A percentile compares a stretch with the other conserved stretches of the same genome.
Evolutionary conservation across 306 rosid genomes (phyloP).

Genomic region (Prosopis cineraria): DNA sequence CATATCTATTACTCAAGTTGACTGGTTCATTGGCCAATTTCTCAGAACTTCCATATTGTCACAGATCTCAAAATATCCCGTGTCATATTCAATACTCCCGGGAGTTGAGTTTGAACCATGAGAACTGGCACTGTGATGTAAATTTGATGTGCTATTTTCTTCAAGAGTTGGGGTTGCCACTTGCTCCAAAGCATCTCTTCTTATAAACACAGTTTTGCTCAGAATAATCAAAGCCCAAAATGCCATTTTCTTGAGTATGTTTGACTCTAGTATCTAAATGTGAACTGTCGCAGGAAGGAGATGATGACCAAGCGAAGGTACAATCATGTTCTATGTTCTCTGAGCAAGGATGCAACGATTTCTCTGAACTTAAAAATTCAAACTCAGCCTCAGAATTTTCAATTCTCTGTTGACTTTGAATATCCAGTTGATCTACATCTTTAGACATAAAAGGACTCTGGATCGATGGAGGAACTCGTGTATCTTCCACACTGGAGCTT

Average conservation of each 20-base stretch:
- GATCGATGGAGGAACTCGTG: constrained; percentile 17
- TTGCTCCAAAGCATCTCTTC: neutral
- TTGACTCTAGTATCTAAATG: constrained; percentile 32
- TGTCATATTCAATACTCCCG: constrained; percentile 28
- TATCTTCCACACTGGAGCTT: constrained; percentile 21
- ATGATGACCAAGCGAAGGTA: constrained; percentile 29
- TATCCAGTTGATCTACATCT: constrained; percentile 35
- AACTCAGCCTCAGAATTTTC: constrained; percentile 31
- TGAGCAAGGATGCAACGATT: constrained; percentile 36
- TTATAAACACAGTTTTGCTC: constrained; percentile 1
- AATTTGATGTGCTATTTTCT: constrained; percentile 21
- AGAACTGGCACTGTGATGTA: constrained; percentile 47
- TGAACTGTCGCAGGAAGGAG: constrained; percentile 29
- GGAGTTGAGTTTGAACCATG: constrained; percentile 50
- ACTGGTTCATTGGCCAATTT: constrained; percentile 36
- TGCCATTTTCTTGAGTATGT: constrained; percentile 29
- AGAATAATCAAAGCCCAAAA: constrained; percentile 25
- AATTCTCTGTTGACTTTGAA: constrained; percentile 29
- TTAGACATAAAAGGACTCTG: constrained; percentile 20
- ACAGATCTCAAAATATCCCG: constrained; percentile 25
- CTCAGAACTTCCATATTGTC: constrained; percentile 34
- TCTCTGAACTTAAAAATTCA: constrained; percentile 29
- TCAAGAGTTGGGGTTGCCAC: neutral
- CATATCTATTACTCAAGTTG: constrained; percentile 41
- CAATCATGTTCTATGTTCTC: constrained; percentile 30